Base-by-base conservation (phyloP, 116 monocot species). In the Dioscorea cayenensis region DNA sequence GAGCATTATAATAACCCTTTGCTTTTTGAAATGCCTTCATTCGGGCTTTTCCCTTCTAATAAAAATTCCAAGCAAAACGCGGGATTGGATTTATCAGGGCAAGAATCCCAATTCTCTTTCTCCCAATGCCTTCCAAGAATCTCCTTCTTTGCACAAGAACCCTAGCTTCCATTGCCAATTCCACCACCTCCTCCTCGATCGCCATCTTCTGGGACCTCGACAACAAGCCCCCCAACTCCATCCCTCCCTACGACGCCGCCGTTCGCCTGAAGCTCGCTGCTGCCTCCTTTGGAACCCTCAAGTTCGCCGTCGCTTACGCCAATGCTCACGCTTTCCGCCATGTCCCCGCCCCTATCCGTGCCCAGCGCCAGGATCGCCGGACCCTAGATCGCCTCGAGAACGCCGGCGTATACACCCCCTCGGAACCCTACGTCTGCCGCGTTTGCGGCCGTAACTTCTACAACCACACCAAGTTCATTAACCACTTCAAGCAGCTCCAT, bases 401-500 rank as follows among this genome's bases (percentile, higher is more conserved):
- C 71, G 22, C 78, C 60, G 69, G 49, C 37, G 48, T 63, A 13
- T 17, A 21, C 55, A 13, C 75, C 23, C 67, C 80, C 66, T 66
- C 66, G 52, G 59, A 49, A 65, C 77, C 76, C 28, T 58, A 71
- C 71, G 58, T 67, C 68, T 91, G 91, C 79, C 78, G 76, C 66
- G 72, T 91, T 66, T 91, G 91, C 79, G 81, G 83, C 28, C 81
- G 88, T 36, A 78, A 80, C 66, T 91, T 91, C 83, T 77, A 23
- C 81, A 10, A 29, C 65, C 83, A 43, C 60, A 28, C 74, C 63
- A 71, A 64, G 58, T 84, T 92, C 73, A 51, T 86, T 48, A 22
- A 73, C 73, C 92, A 91, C 83, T 91, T 92, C 86, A 80, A 60
- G 71, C 38, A 73, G 63, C 21, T 82, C 65, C 82, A 82, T 66